Evolutionary conservation across 371 early-diverging fungal species (phyloP), one percentile per base, ranked within the genome.

Genomic region (Mucor piriformis): DNA sequence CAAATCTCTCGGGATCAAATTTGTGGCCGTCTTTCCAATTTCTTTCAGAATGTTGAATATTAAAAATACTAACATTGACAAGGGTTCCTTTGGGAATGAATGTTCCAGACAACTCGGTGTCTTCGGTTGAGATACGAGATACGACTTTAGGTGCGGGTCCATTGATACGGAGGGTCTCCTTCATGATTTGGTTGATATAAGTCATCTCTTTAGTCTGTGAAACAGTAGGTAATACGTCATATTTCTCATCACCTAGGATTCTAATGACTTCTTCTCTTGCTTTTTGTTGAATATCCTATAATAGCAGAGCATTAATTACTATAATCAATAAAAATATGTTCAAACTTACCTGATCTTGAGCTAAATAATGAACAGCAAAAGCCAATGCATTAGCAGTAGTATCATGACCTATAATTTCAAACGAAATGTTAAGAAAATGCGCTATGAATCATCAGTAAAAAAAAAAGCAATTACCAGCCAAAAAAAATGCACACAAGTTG

Each of bases 361-460:
- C 79, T 23, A 86, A 63, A 47, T 65, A 59, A 48, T 72, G 69
- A 42, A 82, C 44, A 54, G 67, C 51, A 50, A 66, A 72, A 34
- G 73, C 50, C 7, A 86, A 54, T 3, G 78, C 62, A 51, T 64
- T 67, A 2, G 87, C 66, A 1, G 83, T 77, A 11, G 86, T 83
- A 20, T 86, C 86, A 44, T 85, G 82, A 21, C 85, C 84, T 18
- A 38, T 15, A 38, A 38, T 29, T 29, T 29, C 13, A 38, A 15
- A n/a, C 2, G 15, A 2, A n/a, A n/a, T 38, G n/a, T 38, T 13
- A 16, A 15, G 15, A 5, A 38, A 0, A 38, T 2, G 6, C 6
- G 1, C 13, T 38, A 15, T 38, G 11, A 2, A 15, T 38, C 16
- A 1, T 1, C 0, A 15, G 16, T 83, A 18, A 83, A 29, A 23